A percentile compares a stretch with the other conserved stretches of the same genome.
phyloP scores from a whole-genome alignment of 345 rosid species.

The Abelmoschus esculentus region DNA sequence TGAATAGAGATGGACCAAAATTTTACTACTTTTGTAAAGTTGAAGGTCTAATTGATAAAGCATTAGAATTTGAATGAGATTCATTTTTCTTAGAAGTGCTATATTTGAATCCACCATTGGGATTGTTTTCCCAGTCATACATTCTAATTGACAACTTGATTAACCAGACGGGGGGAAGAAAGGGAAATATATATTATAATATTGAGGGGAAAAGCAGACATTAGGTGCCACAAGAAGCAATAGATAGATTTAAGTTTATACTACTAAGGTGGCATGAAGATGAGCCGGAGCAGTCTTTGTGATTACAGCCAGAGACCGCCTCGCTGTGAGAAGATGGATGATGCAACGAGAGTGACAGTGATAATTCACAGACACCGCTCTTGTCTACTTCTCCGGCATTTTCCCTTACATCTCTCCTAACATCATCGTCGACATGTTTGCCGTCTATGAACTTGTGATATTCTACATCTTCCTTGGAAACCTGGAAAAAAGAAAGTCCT shows the following conservation, averaged over 20 bases:
- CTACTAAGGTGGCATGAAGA: constrained; percentile 29
- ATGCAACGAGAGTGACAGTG: constrained; percentile 45
- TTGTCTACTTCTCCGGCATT: neutral
- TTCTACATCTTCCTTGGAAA: constrained; percentile 19
- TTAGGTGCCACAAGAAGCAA: constrained; percentile 58
- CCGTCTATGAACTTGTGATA: neutral
- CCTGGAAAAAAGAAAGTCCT: no score
- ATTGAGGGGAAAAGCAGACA: neutral
- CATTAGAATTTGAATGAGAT: no score
- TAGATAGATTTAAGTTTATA: constrained; percentile 56
- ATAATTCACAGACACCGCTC: constrained; percentile 28
- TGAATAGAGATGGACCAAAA: no score
- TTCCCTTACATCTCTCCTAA: neutral
- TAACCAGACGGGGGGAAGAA: no score
- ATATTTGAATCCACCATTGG: no score
- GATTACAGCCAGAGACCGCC: constrained; percentile 31
- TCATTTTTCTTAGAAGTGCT: no score
- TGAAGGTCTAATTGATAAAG: no score
- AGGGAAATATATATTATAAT: no score
- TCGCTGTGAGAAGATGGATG: constrained; percentile 46
- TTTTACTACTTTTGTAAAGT: no score
- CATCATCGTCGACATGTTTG: neutral
- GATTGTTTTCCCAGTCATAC: no score
- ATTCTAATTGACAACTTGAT: no score
- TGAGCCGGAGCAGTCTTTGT: constrained; percentile 27